A percentile compares a stretch with the other conserved stretches of the same genome.
Evolutionary conservation across 1,284 basidiomycete genomes (phyloP).

Genomic region (Pholiota adiposa): DNA sequence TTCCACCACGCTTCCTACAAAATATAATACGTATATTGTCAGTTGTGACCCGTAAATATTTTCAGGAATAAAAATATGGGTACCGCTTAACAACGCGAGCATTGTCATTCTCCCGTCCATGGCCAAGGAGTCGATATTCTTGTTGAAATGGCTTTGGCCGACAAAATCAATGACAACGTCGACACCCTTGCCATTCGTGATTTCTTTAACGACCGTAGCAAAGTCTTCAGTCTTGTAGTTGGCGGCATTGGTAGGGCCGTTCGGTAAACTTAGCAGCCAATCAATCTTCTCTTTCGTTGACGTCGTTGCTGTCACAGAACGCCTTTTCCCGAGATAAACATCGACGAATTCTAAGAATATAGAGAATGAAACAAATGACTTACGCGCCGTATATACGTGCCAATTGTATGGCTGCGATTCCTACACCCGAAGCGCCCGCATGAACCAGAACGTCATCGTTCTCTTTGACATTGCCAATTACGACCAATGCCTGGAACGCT

Average conservation of each 20-base stretch:
- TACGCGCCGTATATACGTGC: conserved; percentile 78
- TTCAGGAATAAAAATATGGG: conserved; percentile 21
- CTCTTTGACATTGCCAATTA: conserved; percentile 70
- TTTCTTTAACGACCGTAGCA: conserved; percentile 64
- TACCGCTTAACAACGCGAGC: conserved; percentile 75
- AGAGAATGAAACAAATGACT: conserved; percentile 47
- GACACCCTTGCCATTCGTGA: conserved; percentile 70
- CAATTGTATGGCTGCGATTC: conserved; percentile 89
- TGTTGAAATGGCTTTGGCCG: conserved; percentile 81
- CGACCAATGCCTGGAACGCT: conserved; percentile 85
- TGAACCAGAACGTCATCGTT: conserved; percentile 87
- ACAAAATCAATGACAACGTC: conserved; percentile 91
- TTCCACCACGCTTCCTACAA: conserved; percentile 65
- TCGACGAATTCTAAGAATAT: conserved; percentile 1
- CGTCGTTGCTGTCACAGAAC: conserved; percentile 82
- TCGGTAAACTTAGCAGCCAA: conserved; percentile 69
- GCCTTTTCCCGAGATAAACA: conserved; percentile 40
- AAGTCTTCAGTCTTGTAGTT: conserved; percentile 91
- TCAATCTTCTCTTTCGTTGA: conserved; percentile 86
- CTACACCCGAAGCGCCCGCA: conserved; percentile 90
- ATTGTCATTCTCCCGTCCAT: conserved; percentile 81
- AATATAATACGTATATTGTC: conserved; percentile 3
- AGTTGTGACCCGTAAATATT: no score
- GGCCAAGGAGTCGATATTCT: conserved; percentile 81
- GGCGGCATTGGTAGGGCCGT: conserved; percentile 73